Percentiles rank a stretch among this genome's conserved stretches.
phyloP scores from a whole-genome alignment of 2,329 filamentous ascomycete species.

The Pseudocercospora vitis region DNA sequence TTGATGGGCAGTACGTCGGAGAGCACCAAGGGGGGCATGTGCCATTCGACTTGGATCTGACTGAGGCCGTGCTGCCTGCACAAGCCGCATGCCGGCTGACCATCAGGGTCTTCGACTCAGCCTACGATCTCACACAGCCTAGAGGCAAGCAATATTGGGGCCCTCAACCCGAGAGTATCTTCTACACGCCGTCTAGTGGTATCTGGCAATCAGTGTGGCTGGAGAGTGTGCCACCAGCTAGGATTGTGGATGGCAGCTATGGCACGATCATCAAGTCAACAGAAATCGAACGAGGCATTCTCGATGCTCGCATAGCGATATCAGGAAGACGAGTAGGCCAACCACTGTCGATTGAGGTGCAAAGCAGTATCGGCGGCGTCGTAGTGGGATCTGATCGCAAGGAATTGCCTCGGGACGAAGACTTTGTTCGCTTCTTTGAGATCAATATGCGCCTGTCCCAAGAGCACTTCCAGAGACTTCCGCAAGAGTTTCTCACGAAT shows the following conservation, averaged over 20 bases:
- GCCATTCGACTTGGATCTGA: slow-evolving; percentile 58
- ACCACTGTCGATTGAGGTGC: slow-evolving; percentile 54
- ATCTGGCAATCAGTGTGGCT: slow-evolving; percentile 77
- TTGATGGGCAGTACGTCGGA: slow-evolving; percentile 55
- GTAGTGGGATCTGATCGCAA: slow-evolving; percentile 48
- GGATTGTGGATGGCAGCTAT: slow-evolving; percentile 56
- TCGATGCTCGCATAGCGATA: slow-evolving; percentile 55
- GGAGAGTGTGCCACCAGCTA: slow-evolving; percentile 55
- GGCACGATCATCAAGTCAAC: slow-evolving; percentile 60
- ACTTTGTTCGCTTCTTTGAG: slow-evolving; percentile 48
- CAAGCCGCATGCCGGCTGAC: slow-evolving; percentile 46
- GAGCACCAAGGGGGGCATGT: slow-evolving; percentile 61
- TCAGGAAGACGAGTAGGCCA: slow-evolving; percentile 51
- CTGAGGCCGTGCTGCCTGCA: slow-evolving; percentile 39
- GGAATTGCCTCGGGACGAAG: slow-evolving; percentile 52
- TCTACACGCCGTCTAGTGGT: slow-evolving; percentile 70
- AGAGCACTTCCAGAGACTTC: slow-evolving; percentile 44
- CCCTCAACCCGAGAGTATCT: slow-evolving; percentile 62
- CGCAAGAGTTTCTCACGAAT: slow-evolving; percentile 37
- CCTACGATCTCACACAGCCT: slow-evolving; percentile 63
- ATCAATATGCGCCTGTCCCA: slow-evolving; percentile 52
- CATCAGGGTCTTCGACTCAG: slow-evolving; percentile 62
- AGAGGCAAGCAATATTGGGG: slow-evolving; percentile 67
- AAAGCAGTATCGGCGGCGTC: slow-evolving; percentile 53
- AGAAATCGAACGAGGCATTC: slow-evolving; percentile 53